Evolutionary conservation across 2,329 filamentous ascomycete genomes (phyloP).

Genomic region (Elsinoe arachidis): DNA sequence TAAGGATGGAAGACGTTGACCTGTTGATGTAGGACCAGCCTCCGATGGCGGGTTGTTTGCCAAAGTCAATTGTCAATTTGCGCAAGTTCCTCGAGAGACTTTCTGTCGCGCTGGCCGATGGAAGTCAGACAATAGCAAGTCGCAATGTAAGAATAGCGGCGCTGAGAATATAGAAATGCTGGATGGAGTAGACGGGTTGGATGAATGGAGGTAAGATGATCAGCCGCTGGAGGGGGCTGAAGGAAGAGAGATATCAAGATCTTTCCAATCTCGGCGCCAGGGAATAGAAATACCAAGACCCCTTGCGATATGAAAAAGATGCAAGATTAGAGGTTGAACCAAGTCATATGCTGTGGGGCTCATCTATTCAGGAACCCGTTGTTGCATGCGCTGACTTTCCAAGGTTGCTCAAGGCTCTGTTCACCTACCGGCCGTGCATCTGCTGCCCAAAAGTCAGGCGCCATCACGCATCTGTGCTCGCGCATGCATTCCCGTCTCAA

Average conservation of each 20-base stretch:
- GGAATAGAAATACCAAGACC: background rate
- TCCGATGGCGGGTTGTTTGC: background rate
- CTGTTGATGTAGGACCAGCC: background rate
- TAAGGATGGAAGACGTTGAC: background rate
- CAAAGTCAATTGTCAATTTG: background rate
- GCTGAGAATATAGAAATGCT: background rate
- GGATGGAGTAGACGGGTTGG: background rate
- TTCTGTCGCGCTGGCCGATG: background rate
- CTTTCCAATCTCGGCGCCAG: background rate
- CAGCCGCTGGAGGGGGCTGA: background rate
- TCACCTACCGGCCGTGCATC: background rate
- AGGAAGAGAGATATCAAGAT: background rate
- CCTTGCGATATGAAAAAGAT: background rate
- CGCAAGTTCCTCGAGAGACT: constrained; percentile 5
- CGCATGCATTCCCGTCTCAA: background rate
- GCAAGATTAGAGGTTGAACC: constrained; percentile 1
- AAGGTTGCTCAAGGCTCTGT: no score
- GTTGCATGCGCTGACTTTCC: background rate
- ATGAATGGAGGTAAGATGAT: background rate
- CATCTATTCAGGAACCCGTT: background rate
- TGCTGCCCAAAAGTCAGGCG: background rate
- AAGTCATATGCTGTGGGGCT: background rate
- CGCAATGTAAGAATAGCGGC: background rate
- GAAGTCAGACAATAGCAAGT: background rate
- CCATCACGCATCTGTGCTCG: background rate